phyloP scores from a whole-genome alignment of 805 yeast species.

The Saturnispora sekii region DNA sequence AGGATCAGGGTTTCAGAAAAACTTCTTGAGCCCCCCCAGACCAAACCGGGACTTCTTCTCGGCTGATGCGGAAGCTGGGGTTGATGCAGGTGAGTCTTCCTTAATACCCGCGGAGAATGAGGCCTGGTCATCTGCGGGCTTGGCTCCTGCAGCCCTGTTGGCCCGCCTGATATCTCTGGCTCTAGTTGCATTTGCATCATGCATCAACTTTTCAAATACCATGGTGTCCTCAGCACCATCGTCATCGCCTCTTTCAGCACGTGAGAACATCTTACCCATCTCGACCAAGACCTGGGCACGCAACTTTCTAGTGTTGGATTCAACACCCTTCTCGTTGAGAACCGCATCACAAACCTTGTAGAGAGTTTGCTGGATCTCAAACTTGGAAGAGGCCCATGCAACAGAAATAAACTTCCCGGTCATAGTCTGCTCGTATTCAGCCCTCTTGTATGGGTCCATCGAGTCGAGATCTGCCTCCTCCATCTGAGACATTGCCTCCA shows the following conservation, averaged over 20 bases:
- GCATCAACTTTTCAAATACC: slow-evolving; percentile 53
- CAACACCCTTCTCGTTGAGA: slow-evolving; percentile 46
- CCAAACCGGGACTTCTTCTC: too few relatives aligned
- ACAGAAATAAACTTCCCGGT: slow-evolving; percentile 77
- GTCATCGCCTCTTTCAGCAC: slow-evolving; percentile 49
- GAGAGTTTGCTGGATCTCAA: slow-evolving; percentile 65
- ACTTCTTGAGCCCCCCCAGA: too few relatives aligned
- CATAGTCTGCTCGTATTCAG: slow-evolving; percentile 61
- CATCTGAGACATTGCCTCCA: slow-evolving; percentile 62
- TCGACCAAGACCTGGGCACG: slow-evolving; percentile 56
- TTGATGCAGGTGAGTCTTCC: too few relatives aligned
- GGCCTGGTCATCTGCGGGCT: background rate
- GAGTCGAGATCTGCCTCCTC: slow-evolving; percentile 36
- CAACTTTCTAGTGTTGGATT: slow-evolving; percentile 36
- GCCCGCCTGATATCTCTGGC: slow-evolving; percentile 23
- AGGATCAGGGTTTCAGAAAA: background rate
- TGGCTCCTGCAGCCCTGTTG: slow-evolving; percentile 7
- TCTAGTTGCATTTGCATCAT: slow-evolving; percentile 24
- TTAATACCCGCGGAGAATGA: background rate
- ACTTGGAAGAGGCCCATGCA: slow-evolving; percentile 77
- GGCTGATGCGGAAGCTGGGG: too few relatives aligned
- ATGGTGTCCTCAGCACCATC: slow-evolving; percentile 66
- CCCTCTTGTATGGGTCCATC: slow-evolving; percentile 35
- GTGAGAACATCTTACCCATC: slow-evolving; percentile 54
- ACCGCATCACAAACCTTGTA: slow-evolving; percentile 62